These are phyloP conservation scores for Nakataea oryzae DNA, from an alignment of 2,329 filamentous ascomycete genomes.

Conservation along the genomic window DNA sequence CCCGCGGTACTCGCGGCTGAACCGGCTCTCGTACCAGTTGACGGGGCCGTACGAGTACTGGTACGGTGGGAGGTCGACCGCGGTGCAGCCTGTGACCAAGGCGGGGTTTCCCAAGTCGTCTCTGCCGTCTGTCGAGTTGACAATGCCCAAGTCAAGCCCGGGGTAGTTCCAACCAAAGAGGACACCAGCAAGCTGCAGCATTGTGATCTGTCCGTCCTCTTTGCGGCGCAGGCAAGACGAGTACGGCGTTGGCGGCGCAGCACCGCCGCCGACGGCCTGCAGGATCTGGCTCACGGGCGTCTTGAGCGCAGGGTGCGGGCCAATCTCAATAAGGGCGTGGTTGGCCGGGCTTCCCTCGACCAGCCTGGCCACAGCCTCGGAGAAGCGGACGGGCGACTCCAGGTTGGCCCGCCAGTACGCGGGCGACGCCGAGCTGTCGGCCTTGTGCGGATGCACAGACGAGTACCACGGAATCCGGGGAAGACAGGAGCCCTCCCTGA, in stretches of 20 bases:
- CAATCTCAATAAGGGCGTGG: conserved; percentile 28
- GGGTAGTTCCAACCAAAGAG: conserved; percentile 6
- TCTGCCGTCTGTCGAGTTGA: conserved; percentile 8
- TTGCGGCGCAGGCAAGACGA: conserved; percentile 7
- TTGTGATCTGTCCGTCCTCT: conserved; percentile 8
- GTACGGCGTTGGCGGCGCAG: background rate
- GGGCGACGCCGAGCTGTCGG: conserved; percentile 2
- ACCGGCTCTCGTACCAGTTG: conserved; percentile 17
- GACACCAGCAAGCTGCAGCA: conserved; percentile 8
- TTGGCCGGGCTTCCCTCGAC: background rate
- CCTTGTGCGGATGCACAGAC: no score
- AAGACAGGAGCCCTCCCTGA: no score
- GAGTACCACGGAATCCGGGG: no score
- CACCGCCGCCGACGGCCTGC: conserved; percentile 15
- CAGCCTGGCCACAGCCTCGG: conserved; percentile 12
- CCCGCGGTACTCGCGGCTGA: conserved; percentile 16
- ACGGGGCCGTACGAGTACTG: conserved; percentile 28
- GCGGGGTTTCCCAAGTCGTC: background rate
- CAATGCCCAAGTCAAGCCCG: conserved; percentile 2
- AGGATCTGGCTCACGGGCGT: conserved; percentile 16
- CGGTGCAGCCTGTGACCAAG: conserved; percentile 18
- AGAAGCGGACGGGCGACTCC: conserved; percentile 20
- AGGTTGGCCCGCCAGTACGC: conserved; percentile 25
- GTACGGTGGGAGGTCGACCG: conserved; percentile 34
- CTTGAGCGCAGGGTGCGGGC: conserved; percentile 24